Base-by-base conservation (phyloP, 306 rosid genomes). In the Parietaria judaica region DNA sequence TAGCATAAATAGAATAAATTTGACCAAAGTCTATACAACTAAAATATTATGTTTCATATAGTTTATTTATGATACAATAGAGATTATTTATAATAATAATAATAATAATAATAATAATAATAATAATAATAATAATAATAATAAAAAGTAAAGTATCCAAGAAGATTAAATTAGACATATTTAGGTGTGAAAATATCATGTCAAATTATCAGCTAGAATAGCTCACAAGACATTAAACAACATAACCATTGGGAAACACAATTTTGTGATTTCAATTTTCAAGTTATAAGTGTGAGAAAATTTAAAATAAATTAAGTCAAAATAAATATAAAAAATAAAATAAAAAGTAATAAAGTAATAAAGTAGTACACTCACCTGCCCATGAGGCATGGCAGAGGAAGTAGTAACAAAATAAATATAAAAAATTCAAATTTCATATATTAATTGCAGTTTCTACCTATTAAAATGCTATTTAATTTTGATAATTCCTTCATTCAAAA, bases 111-210 rank as follows among this genome's bases (percentile, higher is more conserved):
- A 7, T n/a, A 41, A 46, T 56, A 8, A 7, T 14, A 36, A 64
- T 51, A 62, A 59, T 59, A 44, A 38, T 38, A 53, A 54, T 66
- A 67, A 15, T 14, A 11, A 8, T 9, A 50, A 63, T n/a, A 14
- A 14, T 1, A 65, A 16, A 38, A 45, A 68, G 56, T 83, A 81
- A 78, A 74, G 85, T 35, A 83, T 79, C 85, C 85, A 74, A 78
- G 83, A 58, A 43, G 56, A 38, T 75, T 61, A 60, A 57, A 64
- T 38, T 67, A 63, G 58, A 56, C 47, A 12, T 23, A 2, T 23
- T 23, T 60, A 13, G 11, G 59, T 57, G 31, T 45, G 4, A 35
- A 41, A 49, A 49, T 49, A 49, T 49, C 15, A 39, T 51, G n/a
- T 38, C 54, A 17, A 23, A 23, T 23, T 23, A 23, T 23, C 31